Conservation (phyloP, 768 basidiomycete species). For the Boletus edulis region DNA sequence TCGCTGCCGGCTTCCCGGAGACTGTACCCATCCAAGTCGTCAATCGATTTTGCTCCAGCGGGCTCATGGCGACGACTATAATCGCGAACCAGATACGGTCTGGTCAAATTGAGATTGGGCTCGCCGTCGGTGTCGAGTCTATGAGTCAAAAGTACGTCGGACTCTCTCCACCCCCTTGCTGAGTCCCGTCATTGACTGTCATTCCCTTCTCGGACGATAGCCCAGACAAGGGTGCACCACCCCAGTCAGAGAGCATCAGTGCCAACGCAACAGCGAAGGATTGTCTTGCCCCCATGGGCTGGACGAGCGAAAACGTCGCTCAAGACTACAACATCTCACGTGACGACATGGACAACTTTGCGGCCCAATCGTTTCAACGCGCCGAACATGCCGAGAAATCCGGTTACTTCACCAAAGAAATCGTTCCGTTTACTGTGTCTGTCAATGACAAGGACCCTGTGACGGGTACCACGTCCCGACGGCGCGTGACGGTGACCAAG, state of each 20-base stretch:
- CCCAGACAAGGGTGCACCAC: slow-evolving; percentile 60
- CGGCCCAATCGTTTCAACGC: slow-evolving; percentile 73
- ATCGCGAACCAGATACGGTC: slow-evolving; percentile 73
- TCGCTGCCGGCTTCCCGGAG: slow-evolving; percentile 82
- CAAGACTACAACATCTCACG: slow-evolving; percentile 68
- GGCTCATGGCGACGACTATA: slow-evolving; percentile 79
- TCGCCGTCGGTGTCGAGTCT: slow-evolving; percentile 82
- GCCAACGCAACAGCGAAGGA: slow-evolving; percentile 55
- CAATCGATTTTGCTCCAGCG: slow-evolving; percentile 82
- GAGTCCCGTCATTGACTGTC: neutral
- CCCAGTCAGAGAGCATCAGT: slow-evolving; percentile 61
- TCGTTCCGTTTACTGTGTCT: slow-evolving; percentile 71
- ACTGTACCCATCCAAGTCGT: slow-evolving; percentile 69
- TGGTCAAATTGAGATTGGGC: slow-evolving; percentile 79
- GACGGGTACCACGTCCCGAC: slow-evolving; percentile 45
- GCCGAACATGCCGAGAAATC: slow-evolving; percentile 72
- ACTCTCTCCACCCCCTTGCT: no score
- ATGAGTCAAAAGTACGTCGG: slow-evolving; percentile 71
- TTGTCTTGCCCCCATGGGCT: slow-evolving; percentile 76
- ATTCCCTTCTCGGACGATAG: slow-evolving; percentile 31
- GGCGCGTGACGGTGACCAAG: slow-evolving; percentile 52
- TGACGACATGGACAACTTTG: slow-evolving; percentile 72
- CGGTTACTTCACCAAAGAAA: slow-evolving; percentile 66
- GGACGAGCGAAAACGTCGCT: slow-evolving; percentile 88
- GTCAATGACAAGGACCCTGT: slow-evolving; percentile 57